phyloP scores from a whole-genome alignment of 2,329 filamentous ascomycete genomes.

The Cryphonectria parasitica region DNA sequence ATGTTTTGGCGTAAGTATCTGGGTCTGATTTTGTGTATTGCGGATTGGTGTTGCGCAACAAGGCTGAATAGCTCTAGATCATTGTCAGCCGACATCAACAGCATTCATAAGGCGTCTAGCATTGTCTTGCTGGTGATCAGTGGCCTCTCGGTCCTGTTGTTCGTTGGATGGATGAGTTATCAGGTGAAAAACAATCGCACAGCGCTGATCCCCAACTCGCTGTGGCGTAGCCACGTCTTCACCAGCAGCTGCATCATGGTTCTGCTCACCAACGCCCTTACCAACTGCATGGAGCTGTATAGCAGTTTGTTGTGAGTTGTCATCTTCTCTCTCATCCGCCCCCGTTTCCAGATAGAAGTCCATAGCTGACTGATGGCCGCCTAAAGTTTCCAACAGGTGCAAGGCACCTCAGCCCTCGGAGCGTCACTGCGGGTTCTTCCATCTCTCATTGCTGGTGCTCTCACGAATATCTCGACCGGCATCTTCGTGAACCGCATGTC shows the following conservation, averaged over 20 bases:
- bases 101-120: constrained; percentile 47
- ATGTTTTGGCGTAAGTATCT: constrained; percentile 54
- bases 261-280: constrained; percentile 48
- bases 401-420: constrained; percentile 48
- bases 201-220: constrained; percentile 63
- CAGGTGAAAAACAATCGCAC: constrained; percentile 50
- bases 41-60: neutral
- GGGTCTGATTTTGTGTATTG: neutral
- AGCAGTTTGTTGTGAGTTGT: constrained; percentile 51
- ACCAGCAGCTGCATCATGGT: constrained; percentile 57
- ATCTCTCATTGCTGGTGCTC: constrained; percentile 46
- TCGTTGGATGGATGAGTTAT: constrained; percentile 57
- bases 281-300: constrained; percentile 53
- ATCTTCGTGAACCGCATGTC: constrained; percentile 49
- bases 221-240: constrained; percentile 64
- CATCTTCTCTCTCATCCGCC: neutral
- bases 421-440: constrained; percentile 52
- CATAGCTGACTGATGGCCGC: constrained; percentile 9
- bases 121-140: constrained; percentile 50
- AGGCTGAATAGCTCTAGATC: constrained; percentile 31
- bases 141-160: constrained; percentile 48
- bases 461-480: constrained; percentile 49
- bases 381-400: constrained; percentile 54
- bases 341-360: constrained; percentile 16
- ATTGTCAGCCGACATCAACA: constrained; percentile 44